Base-by-base conservation (phyloP, 306 rosid genomes). In the Lablab purpureus region DNA sequence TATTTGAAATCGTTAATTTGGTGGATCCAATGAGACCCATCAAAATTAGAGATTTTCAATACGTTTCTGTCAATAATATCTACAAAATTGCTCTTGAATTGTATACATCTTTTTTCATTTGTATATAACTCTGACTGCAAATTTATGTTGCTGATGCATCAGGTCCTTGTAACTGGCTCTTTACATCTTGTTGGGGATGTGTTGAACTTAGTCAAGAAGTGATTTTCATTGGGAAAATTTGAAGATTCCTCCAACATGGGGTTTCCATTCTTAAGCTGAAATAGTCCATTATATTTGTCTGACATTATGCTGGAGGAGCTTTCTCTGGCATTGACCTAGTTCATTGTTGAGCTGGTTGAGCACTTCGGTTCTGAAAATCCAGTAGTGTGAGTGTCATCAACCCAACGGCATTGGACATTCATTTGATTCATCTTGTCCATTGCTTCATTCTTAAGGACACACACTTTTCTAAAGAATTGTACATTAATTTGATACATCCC, bases 151-250 rank as follows among this genome's bases (percentile, higher is more conserved):
- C 8, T 81, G 73, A 69, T 68, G 14, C 50, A 60, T 80, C 90
- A 96, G 99, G 99, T 96, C 43, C 96, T 96, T 65, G 99, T 96
- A 36, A 91, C 98, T 5, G 98, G 99, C 73, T 96, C 98, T 64
- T 73, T 96, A 59, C 99, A 93, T 88, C 99, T 96, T 73, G 92
- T 93, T 82, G 99, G 99, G 46, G 99, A 96, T 11, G 96, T 90
- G 55, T 81, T 96, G 89, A 93, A 82, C 86, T 84, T 90, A 67
- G 87, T 88, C 59, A 96, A 85, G 90, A 89, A 85, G 82, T 95
- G 85, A 95, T 75, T 80, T 75, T 80, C 21, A 7, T 68, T 10
- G 54, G 32, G 12, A 41, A 43, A 54, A 50, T 43, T 52, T 54
- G 73, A 83, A 71, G 69, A 34, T 60, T 74, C 54, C 32, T 76